Percentiles rank a stretch among this genome's conserved stretches.
phyloP scores from a whole-genome alignment of 805 yeast genomes.

The Wickerhamomyces bovis region DNA sequence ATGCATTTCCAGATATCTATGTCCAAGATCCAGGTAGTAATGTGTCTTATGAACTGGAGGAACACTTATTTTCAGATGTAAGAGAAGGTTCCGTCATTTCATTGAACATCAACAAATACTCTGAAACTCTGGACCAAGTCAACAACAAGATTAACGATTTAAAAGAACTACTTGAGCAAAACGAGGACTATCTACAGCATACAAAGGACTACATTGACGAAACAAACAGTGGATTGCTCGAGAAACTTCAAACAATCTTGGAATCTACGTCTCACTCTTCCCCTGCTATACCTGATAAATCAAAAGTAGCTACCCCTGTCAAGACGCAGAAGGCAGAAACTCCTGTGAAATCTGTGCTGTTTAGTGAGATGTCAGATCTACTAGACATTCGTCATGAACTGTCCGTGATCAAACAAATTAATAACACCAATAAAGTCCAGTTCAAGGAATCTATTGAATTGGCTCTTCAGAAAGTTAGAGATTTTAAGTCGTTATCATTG shows the following conservation, averaged over 20 bases:
- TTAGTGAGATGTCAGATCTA: conserved; percentile 20
- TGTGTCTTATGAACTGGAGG: conserved; percentile 78
- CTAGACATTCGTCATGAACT: conserved; percentile 52
- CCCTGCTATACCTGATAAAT: neutral
- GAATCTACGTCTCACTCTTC: conserved; percentile 3
- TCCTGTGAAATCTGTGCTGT: neutral
- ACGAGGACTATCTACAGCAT: conserved; percentile 11
- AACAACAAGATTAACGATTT: conserved; percentile 16
- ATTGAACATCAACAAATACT: conserved; percentile 41
- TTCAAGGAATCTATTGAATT: conserved; percentile 38
- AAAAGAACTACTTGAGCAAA: conserved; percentile 9
- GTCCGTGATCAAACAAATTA: conserved; percentile 52
- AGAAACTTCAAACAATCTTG: conserved; percentile 12
- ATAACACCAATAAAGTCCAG: conserved; percentile 35
- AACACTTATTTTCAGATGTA: conserved; percentile 52
- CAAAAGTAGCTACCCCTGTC: neutral
- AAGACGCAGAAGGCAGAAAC: neutral
- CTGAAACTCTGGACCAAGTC: conserved; percentile 12
- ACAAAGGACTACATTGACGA: conserved; percentile 22
- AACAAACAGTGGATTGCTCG: conserved; percentile 14
- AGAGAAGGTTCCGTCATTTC: conserved; percentile 53
- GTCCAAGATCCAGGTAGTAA: conserved; percentile 54
- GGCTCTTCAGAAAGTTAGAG: conserved; percentile 39
- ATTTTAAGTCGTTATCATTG: conserved; percentile 45
- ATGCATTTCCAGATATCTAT: conserved; percentile 73